Conservation (phyloP, 2,329 filamentous ascomycete species). For the Trichoderma hamatum region DNA sequence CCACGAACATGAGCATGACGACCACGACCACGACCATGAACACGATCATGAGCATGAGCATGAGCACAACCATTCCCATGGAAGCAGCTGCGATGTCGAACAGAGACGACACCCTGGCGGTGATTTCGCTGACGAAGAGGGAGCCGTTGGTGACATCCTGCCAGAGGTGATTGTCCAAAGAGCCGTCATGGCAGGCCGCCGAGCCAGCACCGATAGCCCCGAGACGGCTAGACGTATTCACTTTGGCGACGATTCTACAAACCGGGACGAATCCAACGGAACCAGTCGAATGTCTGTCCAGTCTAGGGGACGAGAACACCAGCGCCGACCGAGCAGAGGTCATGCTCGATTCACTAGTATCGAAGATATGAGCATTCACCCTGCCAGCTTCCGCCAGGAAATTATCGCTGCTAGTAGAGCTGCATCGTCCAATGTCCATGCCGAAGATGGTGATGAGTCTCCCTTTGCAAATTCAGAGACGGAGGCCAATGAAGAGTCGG, state of each 20-base stretch:
- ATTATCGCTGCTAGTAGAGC: conserved; percentile 78
- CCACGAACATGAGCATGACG: conserved; percentile 47
- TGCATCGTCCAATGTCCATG: conserved; percentile 52
- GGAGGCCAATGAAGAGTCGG: conserved; percentile 49
- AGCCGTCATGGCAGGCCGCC: conserved; percentile 39
- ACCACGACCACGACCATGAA: conserved; percentile 41
- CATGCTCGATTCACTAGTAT: conserved; percentile 66
- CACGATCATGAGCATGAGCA: conserved; percentile 38
- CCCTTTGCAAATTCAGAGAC: conserved; percentile 47
- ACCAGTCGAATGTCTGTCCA: conserved; percentile 38
- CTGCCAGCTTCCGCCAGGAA: conserved; percentile 85
- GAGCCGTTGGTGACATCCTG: conserved; percentile 62
- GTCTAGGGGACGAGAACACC: conserved; percentile 47
- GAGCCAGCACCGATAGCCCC: conserved; percentile 37
- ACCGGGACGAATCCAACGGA: conserved; percentile 36
- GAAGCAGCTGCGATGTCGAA: conserved; percentile 46
- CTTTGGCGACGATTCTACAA: conserved; percentile 40
- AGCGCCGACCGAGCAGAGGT: conserved; percentile 51
- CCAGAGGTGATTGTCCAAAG: conserved; percentile 64
- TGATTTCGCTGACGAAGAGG: conserved; percentile 57
- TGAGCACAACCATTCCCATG: conserved; percentile 42
- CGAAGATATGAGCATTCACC: conserved; percentile 80
- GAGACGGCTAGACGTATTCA: conserved; percentile 46
- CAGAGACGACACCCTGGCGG: conserved; percentile 52
- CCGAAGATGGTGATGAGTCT: conserved; percentile 53